A percentile compares a stretch with the other conserved stretches of the same genome.
These are phyloP conservation scores for Cenchrus americanus DNA, from an alignment of 176 grass and related monocot species.

Conservation along the genomic window DNA sequence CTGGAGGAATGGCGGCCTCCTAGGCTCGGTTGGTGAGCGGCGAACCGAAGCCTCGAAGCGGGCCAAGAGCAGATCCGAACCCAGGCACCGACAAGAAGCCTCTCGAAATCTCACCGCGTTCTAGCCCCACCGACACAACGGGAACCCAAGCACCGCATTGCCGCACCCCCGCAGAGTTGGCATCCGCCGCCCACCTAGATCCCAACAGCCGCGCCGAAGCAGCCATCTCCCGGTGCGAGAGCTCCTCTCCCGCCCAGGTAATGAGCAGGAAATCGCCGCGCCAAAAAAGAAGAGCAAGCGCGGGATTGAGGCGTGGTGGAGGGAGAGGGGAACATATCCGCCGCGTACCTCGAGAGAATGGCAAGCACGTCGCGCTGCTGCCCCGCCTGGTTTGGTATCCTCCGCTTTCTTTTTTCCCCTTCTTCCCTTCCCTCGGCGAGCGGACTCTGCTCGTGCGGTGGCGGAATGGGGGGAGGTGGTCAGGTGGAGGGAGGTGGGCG, in stretches of 20 bases:
- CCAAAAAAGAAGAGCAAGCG: background rate
- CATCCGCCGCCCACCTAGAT: background rate
- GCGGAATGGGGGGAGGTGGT: conserved; percentile 29
- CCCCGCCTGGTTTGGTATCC: background rate
- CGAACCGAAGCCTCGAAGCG: background rate
- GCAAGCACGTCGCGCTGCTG: conserved; percentile 29
- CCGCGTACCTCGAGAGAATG: conserved; percentile 32
- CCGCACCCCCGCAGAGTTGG: background rate
- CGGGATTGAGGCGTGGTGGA: background rate
- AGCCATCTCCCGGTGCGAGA: conserved; percentile 7
- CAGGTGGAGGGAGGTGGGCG: background rate
- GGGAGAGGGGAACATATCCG: background rate
- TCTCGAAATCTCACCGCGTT: conserved; percentile 35
- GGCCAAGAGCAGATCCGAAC: background rate
- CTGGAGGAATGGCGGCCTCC: background rate
- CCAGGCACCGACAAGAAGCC: conserved; percentile 24
- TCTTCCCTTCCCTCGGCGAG: background rate
- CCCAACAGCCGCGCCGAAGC: conserved; percentile 23
- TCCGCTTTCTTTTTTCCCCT: background rate
- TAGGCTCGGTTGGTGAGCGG: background rate
- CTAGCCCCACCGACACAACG: conserved; percentile 50
- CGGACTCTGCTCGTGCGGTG: background rate
- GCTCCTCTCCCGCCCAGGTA: background rate
- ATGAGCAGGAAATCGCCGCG: background rate
- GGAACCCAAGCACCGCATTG: conserved; percentile 16